Evolutionary conservation across 176 grass and related monocot species (phyloP).

Genomic region (Triticum dicoccoides): DNA sequence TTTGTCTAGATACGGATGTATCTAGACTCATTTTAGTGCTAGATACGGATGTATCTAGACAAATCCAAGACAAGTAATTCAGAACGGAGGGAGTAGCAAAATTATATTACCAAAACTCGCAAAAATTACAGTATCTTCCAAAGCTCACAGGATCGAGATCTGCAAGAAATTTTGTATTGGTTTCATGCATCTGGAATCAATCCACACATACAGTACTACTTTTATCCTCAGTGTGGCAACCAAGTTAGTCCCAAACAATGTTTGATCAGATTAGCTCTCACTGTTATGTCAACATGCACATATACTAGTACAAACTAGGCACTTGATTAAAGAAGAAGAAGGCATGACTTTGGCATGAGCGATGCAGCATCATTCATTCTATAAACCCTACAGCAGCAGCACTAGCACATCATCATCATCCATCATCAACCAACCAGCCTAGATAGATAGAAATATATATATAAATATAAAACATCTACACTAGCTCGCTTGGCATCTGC

Average conservation of each 20-base stretch:
- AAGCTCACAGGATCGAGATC: not conserved
- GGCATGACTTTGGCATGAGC: constrained; percentile 28
- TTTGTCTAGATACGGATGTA: no score
- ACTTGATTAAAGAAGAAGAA: constrained; percentile 19
- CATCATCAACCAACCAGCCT: constrained; percentile 3
- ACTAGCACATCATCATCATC: not conserved
- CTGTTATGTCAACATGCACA: constrained; percentile 17
- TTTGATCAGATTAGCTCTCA: not conserved
- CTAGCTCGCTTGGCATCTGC: constrained; percentile 20
- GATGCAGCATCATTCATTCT: not conserved
- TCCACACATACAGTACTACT: no score
- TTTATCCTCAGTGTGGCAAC: no score
- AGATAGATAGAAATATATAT: not conserved
- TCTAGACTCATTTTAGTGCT: no score
- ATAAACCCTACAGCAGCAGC: not conserved
- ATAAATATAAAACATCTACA: not conserved
- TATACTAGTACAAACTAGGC: not conserved
- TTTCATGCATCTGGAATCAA: not conserved
- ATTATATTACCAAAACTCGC: no score
- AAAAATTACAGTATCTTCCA: no score
- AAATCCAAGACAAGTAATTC: no score
- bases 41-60: no score
- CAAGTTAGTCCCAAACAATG: not conserved
- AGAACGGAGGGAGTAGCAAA: no score
- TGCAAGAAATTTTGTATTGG: not conserved